Percentiles rank a stretch among this genome's conserved stretches.
Evolutionary conservation across 164 flowering plant genomes (phyloP).

Genomic region (Akebia trifoliata): DNA sequence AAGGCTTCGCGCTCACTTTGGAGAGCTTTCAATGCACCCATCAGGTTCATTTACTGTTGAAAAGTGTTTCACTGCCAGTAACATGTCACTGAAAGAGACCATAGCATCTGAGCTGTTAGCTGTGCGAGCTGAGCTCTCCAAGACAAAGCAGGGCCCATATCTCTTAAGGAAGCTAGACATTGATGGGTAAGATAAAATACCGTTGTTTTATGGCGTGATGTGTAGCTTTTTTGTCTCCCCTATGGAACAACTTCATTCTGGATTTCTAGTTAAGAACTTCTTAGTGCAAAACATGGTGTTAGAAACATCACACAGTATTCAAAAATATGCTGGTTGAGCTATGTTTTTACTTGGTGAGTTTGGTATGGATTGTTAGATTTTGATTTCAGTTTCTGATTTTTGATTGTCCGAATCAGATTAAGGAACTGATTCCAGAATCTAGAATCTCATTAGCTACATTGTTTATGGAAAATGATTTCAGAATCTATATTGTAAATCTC

Average conservation of each 20-base stretch:
- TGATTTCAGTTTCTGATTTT: no score
- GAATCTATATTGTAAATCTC: no score
- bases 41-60: constrained; percentile 82
- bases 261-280: background rate
- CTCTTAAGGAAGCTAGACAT: constrained; percentile 73
- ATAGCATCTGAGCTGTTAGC: constrained; percentile 64
- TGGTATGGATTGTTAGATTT: no score
- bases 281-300: background rate
- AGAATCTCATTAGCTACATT: no score
- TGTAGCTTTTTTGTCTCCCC: background rate
- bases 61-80: constrained; percentile 62
- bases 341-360: background rate
- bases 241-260: background rate
- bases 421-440: no score
- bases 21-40: constrained; percentile 66
- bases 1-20: constrained; percentile 78
- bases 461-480: no score
- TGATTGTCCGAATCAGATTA: no score
- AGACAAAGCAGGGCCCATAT: constrained; percentile 83
- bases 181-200: constrained; percentile 49
- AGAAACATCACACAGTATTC: background rate
- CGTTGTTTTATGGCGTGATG: background rate
- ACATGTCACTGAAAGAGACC: constrained; percentile 49
- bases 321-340: no score
- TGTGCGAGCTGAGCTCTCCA: constrained; percentile 61